phyloP scores from a whole-genome alignment of 1,284 basidiomycete genomes.

The Somion occarium region DNA sequence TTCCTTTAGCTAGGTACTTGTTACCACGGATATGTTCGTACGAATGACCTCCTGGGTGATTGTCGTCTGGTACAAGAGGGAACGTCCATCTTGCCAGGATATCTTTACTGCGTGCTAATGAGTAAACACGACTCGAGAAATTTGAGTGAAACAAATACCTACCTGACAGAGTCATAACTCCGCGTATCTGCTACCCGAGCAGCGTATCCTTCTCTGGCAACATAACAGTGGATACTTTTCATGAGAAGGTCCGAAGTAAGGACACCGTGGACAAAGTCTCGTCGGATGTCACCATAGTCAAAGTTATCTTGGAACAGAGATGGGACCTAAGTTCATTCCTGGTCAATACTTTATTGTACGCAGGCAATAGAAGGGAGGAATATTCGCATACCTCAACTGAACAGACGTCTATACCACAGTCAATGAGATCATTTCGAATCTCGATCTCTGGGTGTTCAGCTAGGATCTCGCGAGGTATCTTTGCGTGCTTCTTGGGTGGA shows the following conservation, averaged over 20 bases:
- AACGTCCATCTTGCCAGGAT: constrained; percentile 92
- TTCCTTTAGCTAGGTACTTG: constrained; percentile 78
- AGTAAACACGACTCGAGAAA: neutral
- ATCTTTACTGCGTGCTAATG: constrained; percentile 71
- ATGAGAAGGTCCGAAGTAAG: constrained; percentile 93
- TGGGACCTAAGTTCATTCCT: constrained; percentile 58
- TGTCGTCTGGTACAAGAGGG: constrained; percentile 91
- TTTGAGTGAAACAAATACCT: constrained; percentile 8
- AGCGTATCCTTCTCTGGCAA: constrained; percentile 83
- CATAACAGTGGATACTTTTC: constrained; percentile 90
- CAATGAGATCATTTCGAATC: constrained; percentile 82
- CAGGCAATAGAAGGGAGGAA: neutral
- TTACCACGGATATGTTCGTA: constrained; percentile 86
- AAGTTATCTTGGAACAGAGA: constrained; percentile 99
- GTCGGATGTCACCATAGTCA: constrained; percentile 89
- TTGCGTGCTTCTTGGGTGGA: constrained; percentile 52
- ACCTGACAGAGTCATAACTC: constrained; percentile 87
- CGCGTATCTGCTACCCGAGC: constrained; percentile 87
- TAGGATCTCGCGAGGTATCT: constrained; percentile 69
- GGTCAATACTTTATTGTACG: neutral
- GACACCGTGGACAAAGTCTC: constrained; percentile 95
- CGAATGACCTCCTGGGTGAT: constrained; percentile 74
- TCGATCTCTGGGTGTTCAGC: constrained; percentile 70
- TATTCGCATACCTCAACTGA: constrained; percentile 68
- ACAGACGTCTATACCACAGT: constrained; percentile 89